These are phyloP conservation scores for Elongisporangium prolatum DNA, from an alignment of 352 stramenopile species.

Conservation along the genomic window DNA sequence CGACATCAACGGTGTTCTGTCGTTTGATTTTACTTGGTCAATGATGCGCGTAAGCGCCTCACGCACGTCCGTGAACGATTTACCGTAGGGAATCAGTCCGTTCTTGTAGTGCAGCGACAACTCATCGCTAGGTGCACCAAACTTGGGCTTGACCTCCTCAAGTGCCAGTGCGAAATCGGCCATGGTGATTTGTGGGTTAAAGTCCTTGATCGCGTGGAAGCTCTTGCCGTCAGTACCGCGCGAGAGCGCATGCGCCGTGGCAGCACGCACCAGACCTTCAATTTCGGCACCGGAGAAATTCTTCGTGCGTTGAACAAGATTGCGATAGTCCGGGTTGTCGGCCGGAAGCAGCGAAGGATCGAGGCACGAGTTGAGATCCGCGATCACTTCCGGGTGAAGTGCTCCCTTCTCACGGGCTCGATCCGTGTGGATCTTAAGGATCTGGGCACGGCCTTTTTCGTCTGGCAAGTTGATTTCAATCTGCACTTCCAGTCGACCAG, in stretches of 20 bases:
- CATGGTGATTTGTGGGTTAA: slow-evolving; percentile 75
- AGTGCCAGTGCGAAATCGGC: slow-evolving; percentile 95
- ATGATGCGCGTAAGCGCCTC: slow-evolving; percentile 91
- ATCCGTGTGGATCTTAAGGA: slow-evolving; percentile 98
- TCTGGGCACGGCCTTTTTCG: slow-evolving; percentile 93
- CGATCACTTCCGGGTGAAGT: slow-evolving; percentile 63
- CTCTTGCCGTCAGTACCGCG: slow-evolving; percentile 79
- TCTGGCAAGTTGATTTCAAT: slow-evolving; percentile 99
- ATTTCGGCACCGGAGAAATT: slow-evolving; percentile 99
- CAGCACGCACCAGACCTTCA: slow-evolving; percentile 97
- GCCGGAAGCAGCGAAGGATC: slow-evolving; percentile 58
- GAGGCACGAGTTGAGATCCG: slow-evolving; percentile 70
- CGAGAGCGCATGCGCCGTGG: slow-evolving; percentile 79
- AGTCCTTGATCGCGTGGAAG: slow-evolving; percentile 78
- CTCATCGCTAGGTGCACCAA: slow-evolving; percentile 94
- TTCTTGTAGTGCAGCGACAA: slow-evolving; percentile 94
- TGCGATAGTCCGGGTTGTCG: slow-evolving; percentile 72
- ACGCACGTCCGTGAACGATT: slow-evolving; percentile 92
- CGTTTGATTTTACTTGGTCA: slow-evolving; percentile 92
- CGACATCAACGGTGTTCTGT: slow-evolving; percentile 96
- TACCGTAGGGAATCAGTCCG: slow-evolving; percentile 95
- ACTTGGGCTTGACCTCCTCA: slow-evolving; percentile 96
- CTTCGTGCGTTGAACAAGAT: slow-evolving; percentile 95
- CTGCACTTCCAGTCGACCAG: slow-evolving; percentile 98
- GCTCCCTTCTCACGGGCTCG: slow-evolving; percentile 72